Evolutionary conservation across 176 grass and related monocot species (phyloP).

Genomic region (Zea luxurians): DNA sequence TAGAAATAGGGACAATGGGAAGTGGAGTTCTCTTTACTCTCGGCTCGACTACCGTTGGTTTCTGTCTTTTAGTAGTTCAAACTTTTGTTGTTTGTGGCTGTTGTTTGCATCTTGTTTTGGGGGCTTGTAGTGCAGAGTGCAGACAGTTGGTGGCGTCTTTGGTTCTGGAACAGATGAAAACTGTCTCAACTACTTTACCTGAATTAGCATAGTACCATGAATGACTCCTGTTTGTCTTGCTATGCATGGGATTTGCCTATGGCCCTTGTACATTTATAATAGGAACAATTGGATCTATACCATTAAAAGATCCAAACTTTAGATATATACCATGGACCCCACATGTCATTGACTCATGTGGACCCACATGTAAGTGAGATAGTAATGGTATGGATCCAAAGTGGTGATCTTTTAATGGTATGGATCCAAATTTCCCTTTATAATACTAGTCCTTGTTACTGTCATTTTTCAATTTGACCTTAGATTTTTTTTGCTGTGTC

Average conservation of each 20-base stretch:
- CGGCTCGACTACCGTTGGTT: background rate
- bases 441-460: background rate
- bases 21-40: conserved; percentile 2
- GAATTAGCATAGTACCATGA: conserved; percentile 15
- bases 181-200: conserved; percentile 24
- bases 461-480: conserved; percentile 3
- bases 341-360: too few relatives aligned
- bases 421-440: too few relatives aligned
- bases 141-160: conserved; percentile 3
- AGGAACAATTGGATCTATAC: too few relatives aligned
- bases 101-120: conserved; percentile 26
- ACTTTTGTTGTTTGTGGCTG: conserved; percentile 35
- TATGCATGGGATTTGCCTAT: background rate
- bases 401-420: too few relatives aligned
- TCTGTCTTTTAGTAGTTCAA: conserved; percentile 23
- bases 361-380: too few relatives aligned
- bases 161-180: conserved; percentile 22
- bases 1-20: conserved; percentile 12
- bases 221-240: background rate
- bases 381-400: too few relatives aligned
- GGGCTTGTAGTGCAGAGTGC: background rate
- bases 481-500: background rate
- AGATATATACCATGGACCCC: too few relatives aligned
- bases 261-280: background rate
- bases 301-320: too few relatives aligned